These are phyloP conservation scores for Stromatinia cepivora DNA, from an alignment of 2,329 filamentous ascomycete genomes.

Conservation along the genomic window DNA sequence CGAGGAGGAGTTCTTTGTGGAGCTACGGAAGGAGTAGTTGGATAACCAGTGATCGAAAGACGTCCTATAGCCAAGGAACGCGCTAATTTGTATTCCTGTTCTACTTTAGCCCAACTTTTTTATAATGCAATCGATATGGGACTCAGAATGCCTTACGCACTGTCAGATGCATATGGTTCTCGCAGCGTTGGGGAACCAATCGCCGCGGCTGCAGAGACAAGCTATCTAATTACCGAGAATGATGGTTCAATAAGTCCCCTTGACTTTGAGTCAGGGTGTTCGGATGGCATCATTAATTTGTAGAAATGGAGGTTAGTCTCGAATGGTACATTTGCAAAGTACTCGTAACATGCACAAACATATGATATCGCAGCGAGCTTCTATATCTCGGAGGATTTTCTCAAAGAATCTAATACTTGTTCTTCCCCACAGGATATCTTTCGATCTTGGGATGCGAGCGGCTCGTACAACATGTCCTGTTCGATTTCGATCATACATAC, in stretches of 20 bases:
- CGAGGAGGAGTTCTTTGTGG: too few relatives aligned
- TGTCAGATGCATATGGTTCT: rapidly evolving
- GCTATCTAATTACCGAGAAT: background rate
- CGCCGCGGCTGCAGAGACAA: rapidly evolving
- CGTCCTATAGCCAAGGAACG: background rate
- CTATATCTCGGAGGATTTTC: background rate
- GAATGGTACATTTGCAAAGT: background rate
- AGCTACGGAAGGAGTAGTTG: background rate
- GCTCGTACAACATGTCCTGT: conserved; percentile 3
- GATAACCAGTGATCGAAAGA: background rate
- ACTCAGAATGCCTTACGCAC: background rate
- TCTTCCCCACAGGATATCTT: background rate
- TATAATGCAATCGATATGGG: background rate
- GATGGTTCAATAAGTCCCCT: background rate
- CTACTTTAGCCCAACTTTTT: background rate
- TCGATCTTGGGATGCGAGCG: background rate
- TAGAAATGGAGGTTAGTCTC: background rate
- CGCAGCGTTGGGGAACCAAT: background rate
- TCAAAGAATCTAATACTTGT: background rate
- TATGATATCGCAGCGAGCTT: background rate
- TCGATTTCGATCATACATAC: conserved; percentile 2
- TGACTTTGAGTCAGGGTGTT: background rate
- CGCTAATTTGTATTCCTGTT: background rate
- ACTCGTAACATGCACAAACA: background rate
- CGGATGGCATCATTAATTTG: background rate